Conservation (phyloP, 148 eudicot genomes). For the Agrostemma githago region DNA sequence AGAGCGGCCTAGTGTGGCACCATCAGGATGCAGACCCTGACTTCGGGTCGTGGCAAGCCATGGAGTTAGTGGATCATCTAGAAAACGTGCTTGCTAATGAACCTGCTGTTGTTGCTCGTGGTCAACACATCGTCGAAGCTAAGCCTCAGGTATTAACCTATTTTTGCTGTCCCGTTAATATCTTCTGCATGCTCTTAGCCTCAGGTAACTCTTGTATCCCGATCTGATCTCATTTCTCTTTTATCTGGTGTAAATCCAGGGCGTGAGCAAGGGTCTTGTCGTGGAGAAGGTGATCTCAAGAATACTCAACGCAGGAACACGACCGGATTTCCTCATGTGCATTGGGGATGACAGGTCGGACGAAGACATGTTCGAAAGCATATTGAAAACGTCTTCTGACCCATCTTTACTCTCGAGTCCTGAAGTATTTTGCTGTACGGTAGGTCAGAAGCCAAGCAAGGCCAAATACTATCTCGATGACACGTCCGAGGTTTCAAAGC, state of each 20-base stretch:
- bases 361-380: constrained; percentile 84
- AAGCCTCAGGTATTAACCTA: constrained; percentile 59
- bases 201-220: not conserved
- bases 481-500: constrained; percentile 42
- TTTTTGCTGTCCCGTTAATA: not conserved
- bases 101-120: constrained; percentile 66
- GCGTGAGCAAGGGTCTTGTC: constrained; percentile 69
- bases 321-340: constrained; percentile 73
- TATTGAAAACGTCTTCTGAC: constrained; percentile 39
- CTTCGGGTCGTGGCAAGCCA: constrained; percentile 83
- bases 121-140: constrained; percentile 74
- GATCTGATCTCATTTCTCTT: not conserved
- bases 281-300: constrained; percentile 57
- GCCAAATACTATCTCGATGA: constrained; percentile 84
- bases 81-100: constrained; percentile 83
- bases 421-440: constrained; percentile 76
- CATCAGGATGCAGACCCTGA: constrained; percentile 83
- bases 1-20: constrained; percentile 84
- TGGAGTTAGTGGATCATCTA: constrained; percentile 69
- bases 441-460: constrained; percentile 88
- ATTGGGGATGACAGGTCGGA: constrained; percentile 84
- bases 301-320: constrained; percentile 33
- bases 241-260: constrained; percentile 39
- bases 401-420: constrained; percentile 32
- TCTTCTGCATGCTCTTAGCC: not conserved